A percentile compares a stretch with the other conserved stretches of the same genome.
Conservation (phyloP, 2,329 filamentous ascomycete species). For the Emergomyces orientalis region DNA sequence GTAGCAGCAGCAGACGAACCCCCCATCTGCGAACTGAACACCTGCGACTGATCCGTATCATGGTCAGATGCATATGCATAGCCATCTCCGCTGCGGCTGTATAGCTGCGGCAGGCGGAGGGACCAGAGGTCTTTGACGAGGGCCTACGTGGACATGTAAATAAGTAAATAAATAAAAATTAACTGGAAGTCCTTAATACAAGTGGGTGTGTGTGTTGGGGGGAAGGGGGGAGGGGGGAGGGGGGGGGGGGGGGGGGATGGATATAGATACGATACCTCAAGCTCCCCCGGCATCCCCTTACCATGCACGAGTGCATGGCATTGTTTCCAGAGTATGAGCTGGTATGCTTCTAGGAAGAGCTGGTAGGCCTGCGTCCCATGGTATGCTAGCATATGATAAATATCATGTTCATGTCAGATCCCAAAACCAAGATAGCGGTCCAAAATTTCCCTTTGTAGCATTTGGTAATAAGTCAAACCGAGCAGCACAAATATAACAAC, state of each 20-base stretch:
- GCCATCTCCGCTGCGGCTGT: slow-evolving; percentile 34
- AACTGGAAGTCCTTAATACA: neutral
- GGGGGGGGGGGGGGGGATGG: no score
- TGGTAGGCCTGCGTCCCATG: slow-evolving; percentile 60
- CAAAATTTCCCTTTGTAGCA: no score
- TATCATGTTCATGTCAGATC: neutral
- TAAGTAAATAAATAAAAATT: slow-evolving; percentile 8
- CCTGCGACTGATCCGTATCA: slow-evolving; percentile 30
- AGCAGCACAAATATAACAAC: no score
- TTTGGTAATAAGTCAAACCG: no score
- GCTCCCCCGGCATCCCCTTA: slow-evolving; percentile 58
- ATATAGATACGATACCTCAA: slow-evolving; percentile 56
- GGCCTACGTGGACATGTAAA: slow-evolving; percentile 30
- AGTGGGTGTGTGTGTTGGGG: no score
- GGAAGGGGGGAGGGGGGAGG: no score
- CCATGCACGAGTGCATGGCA: slow-evolving; percentile 60
- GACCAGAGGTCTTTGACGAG: slow-evolving; percentile 80
- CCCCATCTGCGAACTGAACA: slow-evolving; percentile 53
- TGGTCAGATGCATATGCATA: slow-evolving; percentile 22
- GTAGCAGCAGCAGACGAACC: slow-evolving; percentile 33
- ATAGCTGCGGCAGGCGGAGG: slow-evolving; percentile 55
- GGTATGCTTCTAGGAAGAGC: slow-evolving; percentile 74
- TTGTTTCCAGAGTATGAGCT: slow-evolving; percentile 77
- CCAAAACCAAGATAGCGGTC: no score
- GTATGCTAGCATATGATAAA: slow-evolving; percentile 42